A percentile compares a stretch with the other conserved stretches of the same genome.
Evolutionary conservation across 768 basidiomycete species (phyloP).

Genomic region (Lyophyllum atratum): DNA sequence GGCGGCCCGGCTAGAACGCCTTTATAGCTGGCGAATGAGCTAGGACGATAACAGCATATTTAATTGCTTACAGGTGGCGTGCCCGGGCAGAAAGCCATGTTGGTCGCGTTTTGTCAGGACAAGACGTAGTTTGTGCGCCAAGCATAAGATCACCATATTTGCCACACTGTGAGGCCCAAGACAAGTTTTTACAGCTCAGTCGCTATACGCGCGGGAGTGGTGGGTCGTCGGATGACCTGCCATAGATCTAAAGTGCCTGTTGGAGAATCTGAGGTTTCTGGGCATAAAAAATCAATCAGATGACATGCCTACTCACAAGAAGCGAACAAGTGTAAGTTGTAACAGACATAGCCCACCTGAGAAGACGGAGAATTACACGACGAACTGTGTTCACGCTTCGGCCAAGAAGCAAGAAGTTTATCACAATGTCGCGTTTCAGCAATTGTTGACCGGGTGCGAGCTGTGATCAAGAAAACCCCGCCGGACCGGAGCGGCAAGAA

Average conservation of each 20-base stretch:
- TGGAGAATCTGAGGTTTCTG: neutral
- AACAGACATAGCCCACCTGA: neutral
- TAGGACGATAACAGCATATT: neutral
- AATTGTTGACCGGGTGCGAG: too few species aligned
- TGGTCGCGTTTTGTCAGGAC: too few species aligned
- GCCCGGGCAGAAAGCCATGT: too few species aligned
- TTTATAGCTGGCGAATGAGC: neutral
- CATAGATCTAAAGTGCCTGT: neutral
- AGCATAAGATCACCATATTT: too few species aligned
- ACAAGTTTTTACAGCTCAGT: neutral
- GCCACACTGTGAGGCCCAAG: neutral
- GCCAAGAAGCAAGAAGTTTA: neutral
- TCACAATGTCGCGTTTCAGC: neutral
- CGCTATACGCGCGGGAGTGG: neutral
- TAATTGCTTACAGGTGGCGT: neutral
- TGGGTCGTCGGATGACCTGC: neutral
- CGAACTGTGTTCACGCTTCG: neutral
- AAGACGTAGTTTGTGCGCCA: too few species aligned
- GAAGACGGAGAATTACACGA: neutral
- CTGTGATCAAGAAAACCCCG: too few species aligned
- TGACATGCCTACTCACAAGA: neutral
- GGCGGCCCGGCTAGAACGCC: conserved; percentile 1
- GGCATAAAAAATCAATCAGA: neutral
- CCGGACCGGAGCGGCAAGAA: too few species aligned
- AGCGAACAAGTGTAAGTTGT: neutral